Base-by-base conservation (phyloP, 257 asterid genomes). In the Pogostemon cablin region DNA sequence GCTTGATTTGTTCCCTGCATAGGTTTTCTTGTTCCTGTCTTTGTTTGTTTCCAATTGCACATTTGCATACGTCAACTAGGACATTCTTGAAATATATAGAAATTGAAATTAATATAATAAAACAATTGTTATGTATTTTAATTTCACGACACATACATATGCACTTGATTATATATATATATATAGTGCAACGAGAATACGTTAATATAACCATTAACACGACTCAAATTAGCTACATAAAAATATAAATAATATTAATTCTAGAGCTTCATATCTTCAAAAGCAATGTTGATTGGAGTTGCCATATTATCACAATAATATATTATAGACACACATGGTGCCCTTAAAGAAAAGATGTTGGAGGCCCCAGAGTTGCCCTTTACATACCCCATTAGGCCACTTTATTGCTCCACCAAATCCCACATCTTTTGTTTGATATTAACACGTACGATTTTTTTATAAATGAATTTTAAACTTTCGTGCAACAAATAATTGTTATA, bases 331-430 rank as follows among this genome's bases (percentile, higher is more conserved):
- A 8, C 42, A 62, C 56, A 7, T 10, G 62, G 70, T 81, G 83
- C 67, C 88, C 86, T 77, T 76, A 73, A 25, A 3, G 71, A 50
- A 62, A 69, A 11, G 58, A 66, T 70, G 68, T 73, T 72, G 79
- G 65, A 10, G 65, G 65, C 65, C 35, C 3, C 4, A 32, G 34
- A 7, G 63, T 60, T 63, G 79, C 10, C 82, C 77, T 68, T 40
- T 42, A 69, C 61, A 64, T 60, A 6, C 15, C 77, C 55, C 74
- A 65, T 65, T 52, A 58, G 77, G 79, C 9, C 74, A 74, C 53
- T 58, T 64, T 47, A 59, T 64, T 53, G 17, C 42, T 60, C 44
- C 63, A 66, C 78, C 77, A 58, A 65, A 64, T 71, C 77, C 68
- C 44, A 20, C 17, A 65, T 71, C 64, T 60, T 53, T 40, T 66